Percentiles rank a stretch among this genome's conserved stretches.
These are phyloP conservation scores for Colletotrichum gloeosporioides DNA, from an alignment of 2,329 filamentous ascomycete species.

Conservation along the genomic window DNA sequence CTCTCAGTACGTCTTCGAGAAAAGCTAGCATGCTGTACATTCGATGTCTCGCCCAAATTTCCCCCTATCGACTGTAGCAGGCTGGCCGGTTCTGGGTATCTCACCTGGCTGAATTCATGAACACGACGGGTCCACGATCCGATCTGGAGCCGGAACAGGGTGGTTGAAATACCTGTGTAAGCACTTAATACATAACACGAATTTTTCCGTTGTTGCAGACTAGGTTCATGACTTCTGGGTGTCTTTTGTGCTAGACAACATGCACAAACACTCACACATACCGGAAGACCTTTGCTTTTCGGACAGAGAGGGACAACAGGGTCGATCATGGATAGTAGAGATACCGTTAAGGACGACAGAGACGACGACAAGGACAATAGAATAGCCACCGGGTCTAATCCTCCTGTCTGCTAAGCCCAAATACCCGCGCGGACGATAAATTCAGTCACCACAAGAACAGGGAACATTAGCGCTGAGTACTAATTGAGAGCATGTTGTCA, in stretches of 20 bases:
- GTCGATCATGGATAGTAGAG: neutral
- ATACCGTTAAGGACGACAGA: neutral
- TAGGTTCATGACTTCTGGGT: neutral
- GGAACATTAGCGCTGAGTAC: neutral
- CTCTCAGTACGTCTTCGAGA: neutral
- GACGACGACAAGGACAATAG: neutral
- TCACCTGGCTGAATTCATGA: too few relatives aligned
- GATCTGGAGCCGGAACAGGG: too few relatives aligned
- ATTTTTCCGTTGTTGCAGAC: too few relatives aligned
- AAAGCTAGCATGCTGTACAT: neutral
- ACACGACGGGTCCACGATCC: too few relatives aligned
- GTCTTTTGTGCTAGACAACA: neutral
- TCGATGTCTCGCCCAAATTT: too few relatives aligned
- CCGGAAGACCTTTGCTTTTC: neutral
- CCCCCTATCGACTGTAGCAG: too few relatives aligned
- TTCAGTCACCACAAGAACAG: neutral
- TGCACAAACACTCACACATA: neutral
- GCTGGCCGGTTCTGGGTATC: too few relatives aligned
- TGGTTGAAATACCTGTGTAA: too few relatives aligned
- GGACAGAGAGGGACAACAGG: neutral
- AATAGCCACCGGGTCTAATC: neutral
- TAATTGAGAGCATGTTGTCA: neutral
- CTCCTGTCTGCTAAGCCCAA: too few relatives aligned
- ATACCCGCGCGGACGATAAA: neutral
- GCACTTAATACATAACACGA: too few relatives aligned